Percentiles rank a stretch among this genome's conserved stretches.
phyloP scores from a whole-genome alignment of 2,329 filamentous ascomycete genomes.

The Pseudogymnoascus sp. region DNA sequence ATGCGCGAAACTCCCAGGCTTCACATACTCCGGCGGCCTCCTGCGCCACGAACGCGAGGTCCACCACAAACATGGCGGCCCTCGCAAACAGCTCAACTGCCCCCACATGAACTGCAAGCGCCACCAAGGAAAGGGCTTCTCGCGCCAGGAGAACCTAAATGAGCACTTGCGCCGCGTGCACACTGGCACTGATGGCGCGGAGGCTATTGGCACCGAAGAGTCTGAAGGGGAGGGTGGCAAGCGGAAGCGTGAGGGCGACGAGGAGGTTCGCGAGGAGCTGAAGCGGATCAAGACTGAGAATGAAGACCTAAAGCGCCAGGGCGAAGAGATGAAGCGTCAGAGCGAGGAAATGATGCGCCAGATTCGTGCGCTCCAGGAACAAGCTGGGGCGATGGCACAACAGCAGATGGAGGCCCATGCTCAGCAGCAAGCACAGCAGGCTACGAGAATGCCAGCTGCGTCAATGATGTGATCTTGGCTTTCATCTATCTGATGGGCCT shows the following conservation, averaged over 20 bases:
- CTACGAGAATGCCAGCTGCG: constrained; percentile 1
- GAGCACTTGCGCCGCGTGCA: constrained; percentile 92
- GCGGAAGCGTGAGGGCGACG: constrained; percentile 33
- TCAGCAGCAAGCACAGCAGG: constrained; percentile 2
- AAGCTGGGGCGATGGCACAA: constrained; percentile 1
- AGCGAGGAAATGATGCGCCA: constrained; percentile 14
- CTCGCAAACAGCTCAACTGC: constrained; percentile 80
- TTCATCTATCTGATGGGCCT: neutral
- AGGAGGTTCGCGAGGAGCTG: constrained; percentile 49
- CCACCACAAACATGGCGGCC: constrained; percentile 80
- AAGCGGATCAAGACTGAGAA: constrained; percentile 60
- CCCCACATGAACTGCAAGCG: constrained; percentile 83
- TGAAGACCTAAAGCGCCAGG: constrained; percentile 44
- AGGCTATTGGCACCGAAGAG: constrained; percentile 32
- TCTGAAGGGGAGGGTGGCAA: constrained; percentile 36
- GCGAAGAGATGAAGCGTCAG: constrained; percentile 37
- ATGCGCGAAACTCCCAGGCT: constrained; percentile 86
- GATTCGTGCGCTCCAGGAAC: constrained; percentile 6
- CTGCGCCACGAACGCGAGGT: constrained; percentile 88
- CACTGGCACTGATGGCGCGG: constrained; percentile 38
- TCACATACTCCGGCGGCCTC: constrained; percentile 89
- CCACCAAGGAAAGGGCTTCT: constrained; percentile 80
- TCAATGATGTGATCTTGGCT: constrained; percentile 2
- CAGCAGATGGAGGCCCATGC: constrained; percentile 4
- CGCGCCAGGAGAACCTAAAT: constrained; percentile 85